These are phyloP conservation scores for Trichoderma brevicompactum DNA, from an alignment of 2,329 filamentous ascomycete genomes.

Conservation along the genomic window DNA sequence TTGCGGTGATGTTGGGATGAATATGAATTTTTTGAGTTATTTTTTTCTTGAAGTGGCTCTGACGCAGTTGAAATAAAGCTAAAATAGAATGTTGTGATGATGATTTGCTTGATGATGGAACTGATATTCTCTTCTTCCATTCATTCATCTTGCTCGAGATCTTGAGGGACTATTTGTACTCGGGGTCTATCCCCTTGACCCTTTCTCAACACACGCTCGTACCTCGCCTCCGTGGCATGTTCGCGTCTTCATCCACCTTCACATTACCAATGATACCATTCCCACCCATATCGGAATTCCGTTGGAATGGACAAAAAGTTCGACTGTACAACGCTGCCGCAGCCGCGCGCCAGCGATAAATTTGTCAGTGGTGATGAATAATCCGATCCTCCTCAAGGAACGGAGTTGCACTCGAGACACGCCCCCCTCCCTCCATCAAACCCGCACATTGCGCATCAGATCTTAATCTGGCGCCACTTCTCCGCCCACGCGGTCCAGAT, in stretches of 20 bases:
- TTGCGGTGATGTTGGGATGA: background rate
- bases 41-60: background rate
- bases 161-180: background rate
- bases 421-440: too few species aligned
- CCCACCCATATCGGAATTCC: constrained; percentile 9
- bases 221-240: background rate
- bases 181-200: background rate
- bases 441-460: background rate
- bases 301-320: background rate
- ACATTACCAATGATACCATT: constrained; percentile 5
- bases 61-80: too few species aligned
- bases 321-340: too few species aligned
- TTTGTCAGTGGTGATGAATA: constrained; percentile 6
- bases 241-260: background rate
- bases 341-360: background rate
- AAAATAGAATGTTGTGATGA: background rate
- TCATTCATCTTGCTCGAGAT: background rate
- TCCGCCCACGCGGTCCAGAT: background rate
- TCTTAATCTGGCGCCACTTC: background rate
- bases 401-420: too few species aligned
- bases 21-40: background rate
- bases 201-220: background rate
- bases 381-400: background rate
- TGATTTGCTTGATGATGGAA: background rate
- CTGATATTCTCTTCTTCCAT: background rate